Evolutionary conservation across 2,329 filamentous ascomycete species (phyloP), one percentile per base, ranked within the genome.

Genomic region (Exophiala sp.): DNA sequence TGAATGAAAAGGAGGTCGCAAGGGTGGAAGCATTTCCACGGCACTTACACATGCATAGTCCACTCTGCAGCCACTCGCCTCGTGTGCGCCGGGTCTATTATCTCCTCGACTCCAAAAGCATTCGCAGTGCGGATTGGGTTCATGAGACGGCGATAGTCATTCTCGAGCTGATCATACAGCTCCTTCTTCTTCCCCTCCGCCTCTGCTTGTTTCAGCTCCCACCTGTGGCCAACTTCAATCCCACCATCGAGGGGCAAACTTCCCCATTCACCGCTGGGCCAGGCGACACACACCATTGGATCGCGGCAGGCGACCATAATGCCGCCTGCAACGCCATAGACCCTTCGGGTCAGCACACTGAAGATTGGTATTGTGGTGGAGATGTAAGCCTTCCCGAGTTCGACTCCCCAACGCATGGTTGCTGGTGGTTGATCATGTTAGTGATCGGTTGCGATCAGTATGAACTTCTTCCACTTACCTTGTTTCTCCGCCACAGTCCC

Each of bases 91-190:
- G 82, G 83, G 68, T 86, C 83, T 38, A 86, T 79, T 35, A 86
- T 84, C 65, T 86, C 83, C 66, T 85, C 82, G 0, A 85, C 73
- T 0, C 80, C 80, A 66, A 86, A 86, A 9, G 78, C 75, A 68
- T 85, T 85, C 11, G 83, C 83, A 3, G 81, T 85, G 10, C 83
- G 70, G 1, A 86, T 80, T 0, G 83, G 83, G 58, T 84, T 86
- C 79, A 85, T 84, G 57, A 86, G 62, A 16, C 82, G 71, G 20
- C 73, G 69, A 65, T 86, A 86, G 64, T 84, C 81, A 21, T 79
- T 75, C 41, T 85, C 79, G 32, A 86, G 60, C 62, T 83, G 78
- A 34, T 73, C 71, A 59, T 84, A 85, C 55, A 74, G 73, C 14
- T 72, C 75, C 40, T 70, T 72, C 47, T 85, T 86, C 14, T 74